phyloP scores from a whole-genome alignment of 176 grass and related monocot genomes.

The Aegilops longissima region DNA sequence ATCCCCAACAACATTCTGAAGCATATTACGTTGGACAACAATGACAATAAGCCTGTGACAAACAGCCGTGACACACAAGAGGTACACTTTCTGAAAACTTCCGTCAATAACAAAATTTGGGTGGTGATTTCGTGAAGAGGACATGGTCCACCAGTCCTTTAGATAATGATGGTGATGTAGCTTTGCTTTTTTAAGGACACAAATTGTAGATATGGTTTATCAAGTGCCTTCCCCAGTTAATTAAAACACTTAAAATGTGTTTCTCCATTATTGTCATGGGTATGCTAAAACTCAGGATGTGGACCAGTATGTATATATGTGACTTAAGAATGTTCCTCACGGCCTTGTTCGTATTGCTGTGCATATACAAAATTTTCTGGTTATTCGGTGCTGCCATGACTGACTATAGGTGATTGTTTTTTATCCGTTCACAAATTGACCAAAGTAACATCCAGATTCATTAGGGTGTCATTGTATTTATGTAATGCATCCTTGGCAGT shows the following conservation, averaged over 20 bases:
- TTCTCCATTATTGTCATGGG: background rate
- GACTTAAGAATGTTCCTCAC: background rate
- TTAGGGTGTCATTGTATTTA: background rate
- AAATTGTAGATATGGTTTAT: background rate
- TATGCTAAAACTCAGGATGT: background rate
- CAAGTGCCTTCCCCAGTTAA: background rate
- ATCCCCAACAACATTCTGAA: slow-evolving; percentile 87
- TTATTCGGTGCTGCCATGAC: background rate
- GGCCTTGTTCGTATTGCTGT: background rate
- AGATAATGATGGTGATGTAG: background rate
- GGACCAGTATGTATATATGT: background rate
- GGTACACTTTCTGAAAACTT: slow-evolving; percentile 44
- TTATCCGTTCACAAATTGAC: background rate
- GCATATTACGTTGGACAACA: slow-evolving; percentile 94
- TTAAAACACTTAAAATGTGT: background rate
- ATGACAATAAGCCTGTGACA: slow-evolving; percentile 93
- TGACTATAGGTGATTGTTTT: background rate
- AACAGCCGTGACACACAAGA: slow-evolving; percentile 98
- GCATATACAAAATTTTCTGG: background rate
- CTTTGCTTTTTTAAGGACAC: background rate
- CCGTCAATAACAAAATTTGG: background rate
- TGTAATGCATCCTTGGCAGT: background rate
- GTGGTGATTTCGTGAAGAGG: background rate
- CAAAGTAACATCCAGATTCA: background rate
- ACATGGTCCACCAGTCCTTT: background rate